These are phyloP conservation scores for Psilocybe cyanescens DNA, from an alignment of 768 basidiomycete species.

Conservation along the genomic window DNA sequence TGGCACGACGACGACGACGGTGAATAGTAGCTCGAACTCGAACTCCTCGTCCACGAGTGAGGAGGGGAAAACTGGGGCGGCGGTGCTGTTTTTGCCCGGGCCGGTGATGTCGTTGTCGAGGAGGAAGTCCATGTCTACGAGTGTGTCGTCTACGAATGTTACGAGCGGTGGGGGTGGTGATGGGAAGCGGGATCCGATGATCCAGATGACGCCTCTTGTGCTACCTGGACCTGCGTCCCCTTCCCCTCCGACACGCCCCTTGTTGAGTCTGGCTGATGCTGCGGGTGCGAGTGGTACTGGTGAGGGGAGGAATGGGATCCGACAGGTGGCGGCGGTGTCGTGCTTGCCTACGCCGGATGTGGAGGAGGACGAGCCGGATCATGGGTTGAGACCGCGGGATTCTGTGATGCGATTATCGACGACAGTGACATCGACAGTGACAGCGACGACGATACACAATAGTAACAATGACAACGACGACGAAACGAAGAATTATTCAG, in stretches of 20 bases:
- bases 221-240: background rate
- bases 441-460: background rate
- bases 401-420: conserved; percentile 1
- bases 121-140: conserved; percentile 2
- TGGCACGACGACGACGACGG: no score
- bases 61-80: background rate
- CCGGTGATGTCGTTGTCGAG: conserved; percentile 2
- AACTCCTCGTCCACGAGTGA: conserved; percentile 9
- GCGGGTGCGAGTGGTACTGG: no score
- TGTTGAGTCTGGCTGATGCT: background rate
- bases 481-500: no score
- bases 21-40: background rate
- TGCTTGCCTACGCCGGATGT: conserved; percentile 29
- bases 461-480: background rate
- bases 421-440: background rate
- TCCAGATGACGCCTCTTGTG: conserved; percentile 5
- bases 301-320: no score
- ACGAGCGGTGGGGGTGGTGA: background rate
- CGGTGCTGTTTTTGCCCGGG: conserved; percentile 5
- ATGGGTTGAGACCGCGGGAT: background rate
- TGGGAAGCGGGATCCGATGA: conserved; percentile 9
- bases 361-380: conserved; percentile 19
- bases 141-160: background rate
- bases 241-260: background rate
- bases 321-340: no score